phyloP scores from a whole-genome alignment of 2,329 filamentous ascomycete genomes.

The Lachnellula suecica region DNA sequence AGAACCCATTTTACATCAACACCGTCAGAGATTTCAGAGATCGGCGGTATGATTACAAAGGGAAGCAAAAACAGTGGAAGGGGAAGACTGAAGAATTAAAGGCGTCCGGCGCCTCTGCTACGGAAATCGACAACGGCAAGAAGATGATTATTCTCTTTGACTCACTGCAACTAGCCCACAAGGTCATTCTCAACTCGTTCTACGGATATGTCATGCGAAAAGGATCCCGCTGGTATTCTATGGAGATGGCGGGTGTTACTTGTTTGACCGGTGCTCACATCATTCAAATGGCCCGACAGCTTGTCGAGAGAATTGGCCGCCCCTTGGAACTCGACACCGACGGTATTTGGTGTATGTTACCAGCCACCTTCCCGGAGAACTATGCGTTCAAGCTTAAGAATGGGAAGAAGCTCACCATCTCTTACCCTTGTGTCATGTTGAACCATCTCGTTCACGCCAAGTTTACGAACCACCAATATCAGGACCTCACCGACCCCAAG shows the following conservation, averaged over 20 bases:
- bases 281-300: constrained; percentile 90
- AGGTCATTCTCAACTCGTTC: constrained; percentile 98
- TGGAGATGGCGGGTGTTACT: constrained; percentile 99
- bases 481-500: constrained; percentile 76
- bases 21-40: constrained; percentile 96
- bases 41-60: constrained; percentile 97
- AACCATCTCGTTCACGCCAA: constrained; percentile 93
- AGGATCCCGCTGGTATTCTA: constrained; percentile 96
- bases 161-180: constrained; percentile 93
- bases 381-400: constrained; percentile 92
- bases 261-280: constrained; percentile 95
- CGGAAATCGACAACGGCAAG: constrained; percentile 88
- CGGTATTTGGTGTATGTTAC: constrained; percentile 99
- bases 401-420: constrained; percentile 94
- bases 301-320: constrained; percentile 90
- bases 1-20: constrained; percentile 98
- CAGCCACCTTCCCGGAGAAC: constrained; percentile 94
- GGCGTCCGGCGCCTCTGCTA: constrained; percentile 70
- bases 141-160: constrained; percentile 99
- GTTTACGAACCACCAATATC: constrained; percentile 98
- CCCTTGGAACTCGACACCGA: constrained; percentile 95
- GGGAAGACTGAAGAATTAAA: constrained; percentile 89
- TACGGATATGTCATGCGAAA: constrained; percentile 99
- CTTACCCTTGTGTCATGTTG: constrained; percentile 98
- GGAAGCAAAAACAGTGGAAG: constrained; percentile 97